Conservation (phyloP, 371 early-diverging fungal genomes). For the Phascolomyces articulosus region DNA sequence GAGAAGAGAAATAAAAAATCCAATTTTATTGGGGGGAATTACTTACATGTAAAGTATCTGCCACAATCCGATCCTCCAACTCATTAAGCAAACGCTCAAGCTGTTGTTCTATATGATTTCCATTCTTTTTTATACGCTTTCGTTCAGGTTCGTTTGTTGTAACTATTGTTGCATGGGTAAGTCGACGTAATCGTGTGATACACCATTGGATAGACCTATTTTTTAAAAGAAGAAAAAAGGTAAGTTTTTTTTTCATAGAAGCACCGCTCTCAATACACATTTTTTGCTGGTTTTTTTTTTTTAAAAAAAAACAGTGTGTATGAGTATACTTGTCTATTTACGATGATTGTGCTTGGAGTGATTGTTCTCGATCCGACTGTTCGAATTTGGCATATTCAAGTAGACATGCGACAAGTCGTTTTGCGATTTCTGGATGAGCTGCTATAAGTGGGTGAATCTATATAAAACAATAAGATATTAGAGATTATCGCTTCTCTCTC, state of each 20-base stretch:
- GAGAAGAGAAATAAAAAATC: too few relatives aligned
- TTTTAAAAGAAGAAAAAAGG: not conserved
- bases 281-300: too few relatives aligned
- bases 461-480: not conserved
- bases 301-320: not conserved
- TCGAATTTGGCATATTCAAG: slow-evolving; percentile 9
- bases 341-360: not conserved
- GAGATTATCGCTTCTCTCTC: too few relatives aligned
- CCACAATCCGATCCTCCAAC: not conserved
- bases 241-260: not conserved
- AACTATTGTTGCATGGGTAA: not conserved
- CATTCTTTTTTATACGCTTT: not conserved
- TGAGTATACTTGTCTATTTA: not conserved
- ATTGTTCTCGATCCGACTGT: not conserved
- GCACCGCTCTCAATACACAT: too few relatives aligned
- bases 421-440: not conserved
- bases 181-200: slow-evolving; percentile 7
- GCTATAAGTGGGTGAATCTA: slow-evolving; percentile 9
- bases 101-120: not conserved
- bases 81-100: not conserved
- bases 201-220: slow-evolving; percentile 4
- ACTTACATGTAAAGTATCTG: not conserved
- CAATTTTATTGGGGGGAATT: too few relatives aligned
- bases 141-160: not conserved
- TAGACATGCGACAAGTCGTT: slow-evolving; percentile 7